Evolutionary conservation across 1,284 basidiomycete genomes (phyloP), one percentile per base, ranked within the genome.

Genomic region (Inonotus obliquus): DNA sequence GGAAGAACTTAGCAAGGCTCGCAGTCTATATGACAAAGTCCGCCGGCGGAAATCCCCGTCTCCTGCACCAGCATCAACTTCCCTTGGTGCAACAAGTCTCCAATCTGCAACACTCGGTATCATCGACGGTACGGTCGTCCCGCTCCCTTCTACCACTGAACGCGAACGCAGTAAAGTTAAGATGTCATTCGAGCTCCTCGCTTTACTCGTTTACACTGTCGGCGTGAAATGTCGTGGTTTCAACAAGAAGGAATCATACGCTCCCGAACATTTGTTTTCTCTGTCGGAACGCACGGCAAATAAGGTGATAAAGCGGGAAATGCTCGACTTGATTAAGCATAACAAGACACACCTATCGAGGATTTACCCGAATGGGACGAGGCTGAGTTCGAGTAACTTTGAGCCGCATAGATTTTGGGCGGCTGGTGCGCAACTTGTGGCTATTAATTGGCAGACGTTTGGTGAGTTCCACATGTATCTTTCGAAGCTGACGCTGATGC

Each of bases 391-490:
- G 64, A 89, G 89, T 23, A 99, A 99, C 73, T 98, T 91, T 71
- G 83, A 91, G 66, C 96, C 96, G 3, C 86, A 92, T 73, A 83
- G 89, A 41, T 94, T 87, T 73, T 99, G 96, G 96, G 84, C 86
- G 0, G 86, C 87, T 0, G 96, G 96, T 0, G 87, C 88, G 17
- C 96, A 99, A 74, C 75, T 99, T n/a, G 95, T 97, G 0, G 94
- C 97, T 5, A 82, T 99, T 64, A 99, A 99, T 73, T 98, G 95
- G 92, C 97, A 99, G 74, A 99, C 95, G 0, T 89, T 89, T 67
- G 94, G 92, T 94, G 67, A 60, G 83, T 74, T 63, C 44, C 25
- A 32, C 38, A 25, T 54, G 2, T 54, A 32, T 44, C 41, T 44
- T n/a, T 44, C 9, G 38, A 54, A 5, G 17, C 9, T 41, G 14